These are phyloP conservation scores for Penicillium arizonense DNA, from an alignment of 495 filamentous ascomycete genomes.

Conservation along the genomic window DNA sequence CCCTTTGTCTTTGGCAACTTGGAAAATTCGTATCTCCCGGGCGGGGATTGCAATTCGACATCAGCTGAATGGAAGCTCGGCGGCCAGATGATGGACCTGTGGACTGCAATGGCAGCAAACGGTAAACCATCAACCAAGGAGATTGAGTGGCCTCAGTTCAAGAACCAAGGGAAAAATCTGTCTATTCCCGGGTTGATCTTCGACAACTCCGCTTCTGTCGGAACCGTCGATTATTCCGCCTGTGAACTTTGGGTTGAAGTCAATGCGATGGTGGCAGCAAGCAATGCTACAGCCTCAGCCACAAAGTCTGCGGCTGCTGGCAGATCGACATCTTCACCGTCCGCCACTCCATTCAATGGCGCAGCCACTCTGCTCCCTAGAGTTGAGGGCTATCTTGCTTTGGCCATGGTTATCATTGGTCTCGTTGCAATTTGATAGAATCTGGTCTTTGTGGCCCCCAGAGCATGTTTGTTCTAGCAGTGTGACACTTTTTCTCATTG, in stretches of 20 bases:
- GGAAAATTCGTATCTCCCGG: not conserved
- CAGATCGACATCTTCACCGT: not conserved
- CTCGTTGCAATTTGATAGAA: no score
- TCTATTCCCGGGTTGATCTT: not conserved
- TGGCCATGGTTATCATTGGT: no score
- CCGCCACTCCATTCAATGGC: not conserved
- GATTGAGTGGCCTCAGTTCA: not conserved
- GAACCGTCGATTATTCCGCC: not conserved
- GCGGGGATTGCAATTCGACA: constrained; percentile 29
- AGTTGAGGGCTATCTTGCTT: no score
- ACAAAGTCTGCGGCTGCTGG: not conserved
- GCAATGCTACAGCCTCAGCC: not conserved
- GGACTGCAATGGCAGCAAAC: constrained; percentile 37
- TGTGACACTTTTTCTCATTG: no score
- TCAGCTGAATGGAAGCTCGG: constrained; percentile 26
- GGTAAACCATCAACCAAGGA: constrained; percentile 16
- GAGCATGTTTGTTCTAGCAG: no score
- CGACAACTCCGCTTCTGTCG: not conserved
- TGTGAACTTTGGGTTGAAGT: not conserved
- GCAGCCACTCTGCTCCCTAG: not conserved
- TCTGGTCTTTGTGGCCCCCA: no score
- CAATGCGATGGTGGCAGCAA: not conserved
- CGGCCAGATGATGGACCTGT: constrained; percentile 30
- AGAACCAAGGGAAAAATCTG: not conserved
- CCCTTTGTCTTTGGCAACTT: not conserved